Percentiles rank a stretch among this genome's conserved stretches.
These are phyloP conservation scores for Oxytropis ochrocephala DNA, from an alignment of 306 rosid species.

Conservation along the genomic window DNA sequence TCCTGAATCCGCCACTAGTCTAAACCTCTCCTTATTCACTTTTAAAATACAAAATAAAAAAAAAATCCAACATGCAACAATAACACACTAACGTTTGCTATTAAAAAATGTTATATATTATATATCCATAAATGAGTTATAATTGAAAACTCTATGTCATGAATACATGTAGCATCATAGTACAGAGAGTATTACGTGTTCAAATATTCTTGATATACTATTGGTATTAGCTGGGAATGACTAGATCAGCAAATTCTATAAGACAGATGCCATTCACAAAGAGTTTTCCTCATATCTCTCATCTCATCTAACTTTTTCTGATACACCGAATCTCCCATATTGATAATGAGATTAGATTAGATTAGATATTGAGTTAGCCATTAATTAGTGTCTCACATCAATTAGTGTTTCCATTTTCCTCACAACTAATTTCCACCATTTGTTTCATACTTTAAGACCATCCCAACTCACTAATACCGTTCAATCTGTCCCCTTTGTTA, in stretches of 20 bases:
- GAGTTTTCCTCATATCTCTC: neutral
- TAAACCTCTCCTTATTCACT: too few relatives aligned
- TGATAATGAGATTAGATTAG: slow-evolving; percentile 21
- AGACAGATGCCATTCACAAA: slow-evolving; percentile 14
- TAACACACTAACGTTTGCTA: too few relatives aligned
- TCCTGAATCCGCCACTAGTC: too few relatives aligned
- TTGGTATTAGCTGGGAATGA: slow-evolving; percentile 30
- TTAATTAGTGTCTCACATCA: slow-evolving; percentile 8
- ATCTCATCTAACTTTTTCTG: slow-evolving; percentile 10
- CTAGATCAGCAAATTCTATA: slow-evolving; percentile 22
- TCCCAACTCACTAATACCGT: slow-evolving; percentile 28
- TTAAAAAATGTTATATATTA: neutral
- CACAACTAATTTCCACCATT: slow-evolving; percentile 25
- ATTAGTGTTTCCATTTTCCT: slow-evolving; percentile 5
- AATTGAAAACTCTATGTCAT: neutral
- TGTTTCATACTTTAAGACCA: slow-evolving; percentile 25
- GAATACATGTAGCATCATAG: neutral
- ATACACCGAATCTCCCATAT: slow-evolving; percentile 27
- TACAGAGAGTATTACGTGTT: slow-evolving; percentile 6
- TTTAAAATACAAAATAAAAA: too few relatives aligned
- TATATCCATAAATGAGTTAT: neutral
- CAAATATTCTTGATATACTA: neutral
- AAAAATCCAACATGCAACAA: too few relatives aligned
- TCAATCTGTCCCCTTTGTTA: slow-evolving; percentile 33
- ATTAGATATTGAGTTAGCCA: slow-evolving; percentile 16